These are phyloP conservation scores for Schizothecium vesticola DNA, from an alignment of 495 filamentous ascomycete genomes.

Conservation along the genomic window DNA sequence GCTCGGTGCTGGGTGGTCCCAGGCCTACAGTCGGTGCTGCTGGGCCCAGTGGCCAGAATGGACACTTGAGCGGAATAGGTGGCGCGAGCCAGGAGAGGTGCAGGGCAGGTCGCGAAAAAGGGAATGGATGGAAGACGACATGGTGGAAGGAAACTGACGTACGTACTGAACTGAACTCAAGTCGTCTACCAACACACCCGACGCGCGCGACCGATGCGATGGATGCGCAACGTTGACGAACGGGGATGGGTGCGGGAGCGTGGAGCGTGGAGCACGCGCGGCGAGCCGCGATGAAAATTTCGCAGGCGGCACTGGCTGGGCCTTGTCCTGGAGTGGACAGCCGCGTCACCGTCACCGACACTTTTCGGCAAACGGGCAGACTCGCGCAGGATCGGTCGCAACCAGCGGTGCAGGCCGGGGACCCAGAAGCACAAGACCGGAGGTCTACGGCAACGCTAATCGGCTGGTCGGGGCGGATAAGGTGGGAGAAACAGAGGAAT, in stretches of 20 bases:
- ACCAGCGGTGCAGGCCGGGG: slow-evolving; percentile 20
- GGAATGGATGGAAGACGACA: background rate
- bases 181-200: background rate
- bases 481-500: slow-evolving; percentile 27
- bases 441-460: slow-evolving; percentile 20
- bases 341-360: slow-evolving; percentile 9
- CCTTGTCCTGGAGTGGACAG: background rate
- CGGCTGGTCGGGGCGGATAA: slow-evolving; percentile 30
- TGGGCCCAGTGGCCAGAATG: background rate
- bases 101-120: background rate
- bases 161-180: background rate
- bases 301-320: background rate
- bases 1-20: background rate
- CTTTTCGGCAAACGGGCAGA: slow-evolving; percentile 19
- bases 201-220: background rate
- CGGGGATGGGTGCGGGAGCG: background rate
- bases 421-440: slow-evolving; percentile 30
- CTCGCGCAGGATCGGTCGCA: slow-evolving; percentile 21
- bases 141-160: background rate
- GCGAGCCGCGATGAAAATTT: background rate
- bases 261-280: background rate
- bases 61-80: background rate
- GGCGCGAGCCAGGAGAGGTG: background rate
- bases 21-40: background rate
- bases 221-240: background rate